A percentile compares a stretch with the other conserved stretches of the same genome.
Conservation (phyloP, 2,329 filamentous ascomycete species). For the Westerdykella aurantiaca region DNA sequence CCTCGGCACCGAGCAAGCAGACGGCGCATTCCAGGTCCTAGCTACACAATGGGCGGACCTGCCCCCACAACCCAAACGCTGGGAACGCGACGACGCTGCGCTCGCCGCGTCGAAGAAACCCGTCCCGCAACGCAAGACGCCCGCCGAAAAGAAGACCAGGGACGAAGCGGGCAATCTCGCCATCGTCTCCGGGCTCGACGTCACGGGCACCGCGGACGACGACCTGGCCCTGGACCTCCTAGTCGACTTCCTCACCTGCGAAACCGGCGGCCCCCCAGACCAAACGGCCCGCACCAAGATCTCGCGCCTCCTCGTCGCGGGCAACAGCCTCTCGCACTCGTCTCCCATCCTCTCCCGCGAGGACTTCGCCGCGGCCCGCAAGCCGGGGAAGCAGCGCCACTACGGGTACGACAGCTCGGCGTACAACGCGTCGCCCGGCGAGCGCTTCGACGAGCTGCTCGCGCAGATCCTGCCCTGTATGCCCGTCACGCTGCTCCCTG, state of each 20-base stretch:
- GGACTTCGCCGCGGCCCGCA: conserved; percentile 38
- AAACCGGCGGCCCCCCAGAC: conserved; percentile 57
- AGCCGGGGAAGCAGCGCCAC: conserved; percentile 60
- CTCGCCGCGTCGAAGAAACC: conserved; percentile 31
- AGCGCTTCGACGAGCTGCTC: conserved; percentile 78
- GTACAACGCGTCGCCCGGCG: conserved; percentile 82
- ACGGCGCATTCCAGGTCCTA: conserved; percentile 88
- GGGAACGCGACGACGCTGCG: conserved; percentile 58
- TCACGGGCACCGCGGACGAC: conserved; percentile 71
- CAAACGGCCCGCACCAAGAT: conserved; percentile 62
- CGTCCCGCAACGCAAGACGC: conserved; percentile 30
- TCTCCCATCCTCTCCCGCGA: conserved; percentile 45
- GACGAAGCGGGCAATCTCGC: conserved; percentile 65
- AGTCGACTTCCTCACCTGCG: conserved; percentile 81
- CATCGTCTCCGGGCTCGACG: conserved; percentile 80
- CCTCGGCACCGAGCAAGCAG: conserved; percentile 85
- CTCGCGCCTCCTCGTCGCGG: conserved; percentile 81
- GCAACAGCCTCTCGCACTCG: conserved; percentile 67
- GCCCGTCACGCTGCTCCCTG: conserved; percentile 83
- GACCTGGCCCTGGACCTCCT: conserved; percentile 71
- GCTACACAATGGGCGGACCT: conserved; percentile 86
- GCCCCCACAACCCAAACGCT: conserved; percentile 72
- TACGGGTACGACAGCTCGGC: conserved; percentile 88
- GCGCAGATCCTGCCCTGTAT: conserved; percentile 75
- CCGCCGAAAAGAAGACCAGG: neutral